phyloP scores from a whole-genome alignment of 352 stramenopile species.

The Hyaloperonospora brassicae region DNA sequence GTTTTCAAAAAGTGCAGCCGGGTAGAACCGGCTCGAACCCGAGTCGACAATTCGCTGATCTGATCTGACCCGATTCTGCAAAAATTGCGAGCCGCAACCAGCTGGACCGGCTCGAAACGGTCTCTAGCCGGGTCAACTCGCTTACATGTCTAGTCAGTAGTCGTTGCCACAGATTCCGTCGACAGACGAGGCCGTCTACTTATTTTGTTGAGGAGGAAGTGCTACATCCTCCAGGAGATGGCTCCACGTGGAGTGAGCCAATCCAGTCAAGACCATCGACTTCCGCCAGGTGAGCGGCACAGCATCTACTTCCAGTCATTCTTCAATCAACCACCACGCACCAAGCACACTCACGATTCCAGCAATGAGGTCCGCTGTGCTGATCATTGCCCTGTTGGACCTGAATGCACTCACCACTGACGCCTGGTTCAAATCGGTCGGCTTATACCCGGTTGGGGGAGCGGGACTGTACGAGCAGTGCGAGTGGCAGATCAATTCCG shows the following conservation, averaged over 20 bases:
- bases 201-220: too few species aligned
- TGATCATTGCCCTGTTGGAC: constrained; percentile 13
- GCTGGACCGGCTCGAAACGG: too few species aligned
- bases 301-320: constrained; percentile 9
- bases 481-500: too few species aligned
- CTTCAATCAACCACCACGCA: constrained; percentile 7
- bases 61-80: too few species aligned
- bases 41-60: too few species aligned
- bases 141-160: too few species aligned
- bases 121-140: too few species aligned
- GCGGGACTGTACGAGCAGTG: too few species aligned
- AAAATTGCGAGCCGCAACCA: too few species aligned
- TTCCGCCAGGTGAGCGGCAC: constrained; percentile 1
- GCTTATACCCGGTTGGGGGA: too few species aligned
- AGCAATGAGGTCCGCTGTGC: constrained; percentile 14
- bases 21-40: too few species aligned
- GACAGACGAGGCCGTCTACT: background rate
- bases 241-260: background rate
- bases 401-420: constrained; percentile 6
- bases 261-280: constrained; percentile 1
- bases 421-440: constrained; percentile 13
- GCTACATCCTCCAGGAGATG: background rate
- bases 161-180: background rate
- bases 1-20: too few species aligned
- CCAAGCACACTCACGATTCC: background rate